These are phyloP conservation scores for Chalciporus pseudorubinellus DNA, from an alignment of 768 basidiomycete genomes.

Conservation along the genomic window DNA sequence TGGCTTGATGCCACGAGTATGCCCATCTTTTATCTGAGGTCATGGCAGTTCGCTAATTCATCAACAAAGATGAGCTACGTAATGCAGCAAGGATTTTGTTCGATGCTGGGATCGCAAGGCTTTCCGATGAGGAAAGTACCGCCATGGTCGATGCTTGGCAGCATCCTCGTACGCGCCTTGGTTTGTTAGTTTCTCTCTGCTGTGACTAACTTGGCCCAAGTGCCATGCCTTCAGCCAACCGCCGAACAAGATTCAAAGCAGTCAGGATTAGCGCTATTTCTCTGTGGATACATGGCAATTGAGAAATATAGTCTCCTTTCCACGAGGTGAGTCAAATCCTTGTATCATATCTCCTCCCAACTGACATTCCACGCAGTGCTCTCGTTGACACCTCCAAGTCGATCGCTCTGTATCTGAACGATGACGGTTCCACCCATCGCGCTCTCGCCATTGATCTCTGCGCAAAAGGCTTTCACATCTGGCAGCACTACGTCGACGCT, in stretches of 20 bases:
- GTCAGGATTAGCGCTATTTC: slow-evolving; percentile 69
- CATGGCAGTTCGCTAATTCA: slow-evolving; percentile 5
- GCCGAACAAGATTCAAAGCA: slow-evolving; percentile 55
- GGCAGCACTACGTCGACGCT: slow-evolving; percentile 92
- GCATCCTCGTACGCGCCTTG: slow-evolving; percentile 48
- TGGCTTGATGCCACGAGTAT: slow-evolving; percentile 79
- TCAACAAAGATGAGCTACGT: slow-evolving; percentile 61
- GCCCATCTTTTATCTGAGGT: slow-evolving; percentile 14
- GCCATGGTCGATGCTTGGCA: slow-evolving; percentile 61
- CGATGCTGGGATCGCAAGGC: slow-evolving; percentile 63
- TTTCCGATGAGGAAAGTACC: slow-evolving; percentile 67
- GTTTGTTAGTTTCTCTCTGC: not conserved
- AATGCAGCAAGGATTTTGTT: slow-evolving; percentile 77
- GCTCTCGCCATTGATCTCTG: slow-evolving; percentile 85
- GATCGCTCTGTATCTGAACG: slow-evolving; percentile 71
- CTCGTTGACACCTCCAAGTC: slow-evolving; percentile 86
- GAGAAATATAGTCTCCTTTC: slow-evolving; percentile 78
- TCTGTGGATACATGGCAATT: slow-evolving; percentile 80
- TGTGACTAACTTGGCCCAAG: slow-evolving; percentile 34
- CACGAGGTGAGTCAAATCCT: slow-evolving; percentile 48
- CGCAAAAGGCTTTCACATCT: slow-evolving; percentile 86
- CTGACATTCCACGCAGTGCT: slow-evolving; percentile 43
- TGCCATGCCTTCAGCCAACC: slow-evolving; percentile 60
- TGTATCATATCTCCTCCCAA: not conserved
- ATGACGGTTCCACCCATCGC: slow-evolving; percentile 63